Evolutionary conservation across 2,329 filamentous ascomycete species (phyloP).

Genomic region (Monilinia polystroma): DNA sequence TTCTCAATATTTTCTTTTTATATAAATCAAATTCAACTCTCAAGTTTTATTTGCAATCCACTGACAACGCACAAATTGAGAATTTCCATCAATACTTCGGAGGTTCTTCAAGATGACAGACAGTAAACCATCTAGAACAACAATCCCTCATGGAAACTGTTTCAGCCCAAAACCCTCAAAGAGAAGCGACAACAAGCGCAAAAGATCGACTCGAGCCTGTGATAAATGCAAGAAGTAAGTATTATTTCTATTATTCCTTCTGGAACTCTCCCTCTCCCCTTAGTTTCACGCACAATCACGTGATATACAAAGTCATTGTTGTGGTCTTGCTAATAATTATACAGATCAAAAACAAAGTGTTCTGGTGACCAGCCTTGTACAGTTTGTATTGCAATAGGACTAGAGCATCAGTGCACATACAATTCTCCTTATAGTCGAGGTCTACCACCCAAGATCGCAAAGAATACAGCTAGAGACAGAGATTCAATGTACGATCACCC

Average conservation of each 20-base stretch:
- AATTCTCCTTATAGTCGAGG: neutral
- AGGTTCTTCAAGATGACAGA: neutral
- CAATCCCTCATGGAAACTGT: neutral
- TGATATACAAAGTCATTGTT: neutral
- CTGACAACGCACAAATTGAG: neutral
- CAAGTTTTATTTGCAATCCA: neutral
- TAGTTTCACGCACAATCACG: neutral
- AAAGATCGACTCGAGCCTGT: constrained; percentile 47
- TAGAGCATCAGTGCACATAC: neutral
- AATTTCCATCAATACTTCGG: neutral
- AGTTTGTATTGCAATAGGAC: constrained; percentile 35
- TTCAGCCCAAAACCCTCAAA: neutral
- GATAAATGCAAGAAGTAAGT: constrained; percentile 50
- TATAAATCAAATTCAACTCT: neutral
- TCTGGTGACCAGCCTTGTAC: constrained; percentile 44
- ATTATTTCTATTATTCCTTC: neutral
- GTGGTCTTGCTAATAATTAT: neutral
- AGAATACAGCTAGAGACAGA: neutral
- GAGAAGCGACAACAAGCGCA: constrained; percentile 20
- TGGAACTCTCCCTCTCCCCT: neutral
- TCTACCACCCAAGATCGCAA: neutral
- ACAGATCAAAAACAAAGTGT: constrained; percentile 44
- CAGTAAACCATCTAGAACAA: neutral
- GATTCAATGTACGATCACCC: neutral
- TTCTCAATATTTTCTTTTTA: neutral